Percentiles rank a stretch among this genome's conserved stretches.
phyloP scores from a whole-genome alignment of 768 basidiomycete genomes.

The Leccinum pellstonianum region DNA sequence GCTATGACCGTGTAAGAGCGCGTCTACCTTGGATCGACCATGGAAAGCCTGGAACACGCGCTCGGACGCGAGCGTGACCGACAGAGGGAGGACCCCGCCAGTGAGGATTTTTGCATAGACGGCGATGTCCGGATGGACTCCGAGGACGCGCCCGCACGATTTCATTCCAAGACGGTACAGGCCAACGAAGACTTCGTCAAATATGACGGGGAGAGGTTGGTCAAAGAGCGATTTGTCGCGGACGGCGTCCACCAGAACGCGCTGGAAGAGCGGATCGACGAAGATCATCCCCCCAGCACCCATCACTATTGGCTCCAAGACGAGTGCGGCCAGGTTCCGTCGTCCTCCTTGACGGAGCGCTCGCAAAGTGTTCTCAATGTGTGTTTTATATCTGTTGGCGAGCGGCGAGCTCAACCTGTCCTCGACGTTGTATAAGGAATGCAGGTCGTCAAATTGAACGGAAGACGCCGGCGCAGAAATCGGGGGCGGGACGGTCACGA shows the following conservation, averaged over 20 bases:
- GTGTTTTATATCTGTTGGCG: conserved; percentile 58
- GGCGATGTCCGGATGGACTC: conserved; percentile 79
- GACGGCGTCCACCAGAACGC: conserved; percentile 78
- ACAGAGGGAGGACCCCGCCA: conserved; percentile 86
- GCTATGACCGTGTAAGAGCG: conserved; percentile 91
- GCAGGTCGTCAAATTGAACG: conserved; percentile 41
- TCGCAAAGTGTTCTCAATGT: conserved; percentile 54
- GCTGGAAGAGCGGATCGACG: conserved; percentile 95
- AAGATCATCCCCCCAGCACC: conserved; percentile 98
- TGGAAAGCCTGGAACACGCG: conserved; percentile 80
- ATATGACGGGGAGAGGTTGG: conserved; percentile 80
- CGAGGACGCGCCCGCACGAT: conserved; percentile 63
- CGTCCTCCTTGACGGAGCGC: conserved; percentile 41
- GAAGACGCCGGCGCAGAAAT: conserved; percentile 34
- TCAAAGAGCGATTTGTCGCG: conserved; percentile 44
- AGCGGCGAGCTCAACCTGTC: conserved; percentile 58
- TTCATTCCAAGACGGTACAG: conserved; percentile 82
- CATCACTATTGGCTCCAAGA: conserved; percentile 90
- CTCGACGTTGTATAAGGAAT: conserved; percentile 69
- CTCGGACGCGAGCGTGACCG: conserved; percentile 79
- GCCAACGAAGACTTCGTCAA: conserved; percentile 95
- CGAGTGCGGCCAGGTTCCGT: conserved; percentile 64
- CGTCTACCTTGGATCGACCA: conserved; percentile 73
- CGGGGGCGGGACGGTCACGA: conserved; percentile 53
- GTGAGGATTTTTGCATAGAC: conserved; percentile 94